Percentiles rank a stretch among this genome's conserved stretches.
Conservation (phyloP, 2,329 filamentous ascomycete genomes). For the Alternaria panax region DNA sequence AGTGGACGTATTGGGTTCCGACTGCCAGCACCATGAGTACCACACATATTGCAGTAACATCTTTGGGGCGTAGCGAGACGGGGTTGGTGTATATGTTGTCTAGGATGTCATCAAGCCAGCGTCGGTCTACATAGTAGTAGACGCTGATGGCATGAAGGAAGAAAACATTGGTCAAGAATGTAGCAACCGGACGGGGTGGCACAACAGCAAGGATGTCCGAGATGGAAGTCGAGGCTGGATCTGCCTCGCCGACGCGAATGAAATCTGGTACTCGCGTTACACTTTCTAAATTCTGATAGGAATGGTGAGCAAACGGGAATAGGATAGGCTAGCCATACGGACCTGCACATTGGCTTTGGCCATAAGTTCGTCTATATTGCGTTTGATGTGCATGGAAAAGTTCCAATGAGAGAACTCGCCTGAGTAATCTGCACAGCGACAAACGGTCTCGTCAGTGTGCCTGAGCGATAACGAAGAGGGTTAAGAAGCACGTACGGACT, state of each 20-base stretch:
- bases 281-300: constrained; percentile 2
- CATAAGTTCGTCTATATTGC: constrained; percentile 20
- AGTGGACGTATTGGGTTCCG: constrained; percentile 50
- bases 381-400: constrained; percentile 24
- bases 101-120: constrained; percentile 52
- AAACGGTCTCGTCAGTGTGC: constrained; percentile 1
- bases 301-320: background rate
- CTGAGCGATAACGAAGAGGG: background rate
- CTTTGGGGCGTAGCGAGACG: constrained; percentile 5
- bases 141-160: constrained; percentile 55
- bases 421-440: constrained; percentile 18
- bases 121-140: constrained; percentile 54
- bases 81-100: constrained; percentile 32
- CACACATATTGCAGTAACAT: constrained; percentile 38
- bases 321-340: background rate
- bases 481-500: constrained; percentile 12
- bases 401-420: constrained; percentile 28
- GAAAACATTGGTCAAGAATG: constrained; percentile 54
- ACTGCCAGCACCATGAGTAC: constrained; percentile 55
- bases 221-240: constrained; percentile 15
- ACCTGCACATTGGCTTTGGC: constrained; percentile 14
- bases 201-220: constrained; percentile 13
- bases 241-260: constrained; percentile 17
- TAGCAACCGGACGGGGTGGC: constrained; percentile 33
- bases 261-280: constrained; percentile 14